Evolutionary conservation across 2,329 filamentous ascomycete species (phyloP).

Genomic region (Elsinoe australis): DNA sequence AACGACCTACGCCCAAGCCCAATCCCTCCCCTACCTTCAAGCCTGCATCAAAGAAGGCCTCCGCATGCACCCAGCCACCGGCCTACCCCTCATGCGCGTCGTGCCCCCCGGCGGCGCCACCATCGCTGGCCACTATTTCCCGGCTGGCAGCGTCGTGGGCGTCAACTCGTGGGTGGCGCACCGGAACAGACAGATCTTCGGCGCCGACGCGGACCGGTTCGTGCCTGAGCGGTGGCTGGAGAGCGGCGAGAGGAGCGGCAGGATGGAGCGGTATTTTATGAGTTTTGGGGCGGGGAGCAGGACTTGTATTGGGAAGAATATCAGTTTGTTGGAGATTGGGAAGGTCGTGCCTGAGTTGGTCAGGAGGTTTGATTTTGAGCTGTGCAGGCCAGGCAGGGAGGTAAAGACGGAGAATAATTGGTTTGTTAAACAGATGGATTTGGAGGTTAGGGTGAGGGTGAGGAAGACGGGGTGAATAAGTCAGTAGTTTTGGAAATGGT

Average conservation of each 20-base stretch:
- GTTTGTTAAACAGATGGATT: conserved; percentile 14
- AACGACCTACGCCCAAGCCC: conserved; percentile 24
- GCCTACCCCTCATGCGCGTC: conserved; percentile 31
- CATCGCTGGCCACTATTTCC: conserved; percentile 30
- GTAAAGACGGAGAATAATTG: conserved; percentile 15
- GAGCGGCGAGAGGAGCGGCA: conserved; percentile 21
- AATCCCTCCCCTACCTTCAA: conserved; percentile 27
- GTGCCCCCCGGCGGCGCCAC: conserved; percentile 28
- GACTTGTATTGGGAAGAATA: conserved; percentile 31
- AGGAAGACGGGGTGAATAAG: conserved; percentile 1
- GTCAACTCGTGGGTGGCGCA: conserved; percentile 41
- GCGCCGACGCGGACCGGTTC: conserved; percentile 33
- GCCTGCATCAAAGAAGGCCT: conserved; percentile 29
- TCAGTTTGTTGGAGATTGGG: conserved; percentile 26
- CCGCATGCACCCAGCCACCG: conserved; percentile 27
- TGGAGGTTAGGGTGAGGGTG: conserved; percentile 5
- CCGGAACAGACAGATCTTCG: conserved; percentile 35
- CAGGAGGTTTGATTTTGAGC: conserved; percentile 21
- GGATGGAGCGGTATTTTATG: conserved; percentile 22
- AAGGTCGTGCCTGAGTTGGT: conserved; percentile 27
- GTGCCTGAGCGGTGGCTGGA: conserved; percentile 42
- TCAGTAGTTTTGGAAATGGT: not conserved
- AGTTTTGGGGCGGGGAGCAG: conserved; percentile 32
- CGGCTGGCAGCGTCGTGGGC: conserved; percentile 36
- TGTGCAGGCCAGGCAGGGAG: not conserved